Base-by-base conservation (phyloP, 345 rosid genomes). In the Cardamine resedifolia region DNA sequence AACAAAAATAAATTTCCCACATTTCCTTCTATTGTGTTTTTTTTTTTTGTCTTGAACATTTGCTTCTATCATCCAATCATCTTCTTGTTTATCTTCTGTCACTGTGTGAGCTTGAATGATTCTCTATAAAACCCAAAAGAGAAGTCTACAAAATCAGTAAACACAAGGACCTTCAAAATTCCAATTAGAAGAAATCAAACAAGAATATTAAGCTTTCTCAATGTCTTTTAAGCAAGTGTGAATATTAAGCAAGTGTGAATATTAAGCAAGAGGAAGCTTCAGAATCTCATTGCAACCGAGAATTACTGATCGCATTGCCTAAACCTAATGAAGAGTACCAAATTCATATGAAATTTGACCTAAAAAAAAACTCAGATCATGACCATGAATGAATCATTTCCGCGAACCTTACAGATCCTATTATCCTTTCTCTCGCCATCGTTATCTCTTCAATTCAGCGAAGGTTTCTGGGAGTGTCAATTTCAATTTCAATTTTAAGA, bases 41-140 rank as follows among this genome's bases (percentile, higher is more conserved):
- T n/a, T n/a, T n/a, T n/a, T n/a, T n/a, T n/a, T n/a, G n/a, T n/a
- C n/a, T n/a, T n/a, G n/a, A n/a, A 9, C 34, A 34, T 66, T 28
- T 72, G 53, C 55, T 51, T 21, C 24, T 8, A 2, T 43, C n/a
- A n/a, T n/a, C n/a, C n/a, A n/a, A n/a, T 65, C 23, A 10, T 56
- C 7, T 16, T 39, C 11, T 26, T 11, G 43, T 38, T 38, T 11
- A 38, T 30, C 15, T 8, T 56, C 24, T 16, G 41, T 16, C 38
- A 7, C 26, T 63, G 55, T 64, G 38, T 45, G 57, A 21, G 48
- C 55, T 43, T 72, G 48, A 12, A 53, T 43, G 38, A 6, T 62
- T 63, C 55, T n/a, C 9, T 50, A 5, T 15, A 51, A 49, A 0
- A 64, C 28, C 51, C 43, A 60, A 6, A 49, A 16, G 8, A 26